phyloP scores from a whole-genome alignment of 2,329 filamentous ascomycete species.

The Malbranchea cinnamomea region DNA sequence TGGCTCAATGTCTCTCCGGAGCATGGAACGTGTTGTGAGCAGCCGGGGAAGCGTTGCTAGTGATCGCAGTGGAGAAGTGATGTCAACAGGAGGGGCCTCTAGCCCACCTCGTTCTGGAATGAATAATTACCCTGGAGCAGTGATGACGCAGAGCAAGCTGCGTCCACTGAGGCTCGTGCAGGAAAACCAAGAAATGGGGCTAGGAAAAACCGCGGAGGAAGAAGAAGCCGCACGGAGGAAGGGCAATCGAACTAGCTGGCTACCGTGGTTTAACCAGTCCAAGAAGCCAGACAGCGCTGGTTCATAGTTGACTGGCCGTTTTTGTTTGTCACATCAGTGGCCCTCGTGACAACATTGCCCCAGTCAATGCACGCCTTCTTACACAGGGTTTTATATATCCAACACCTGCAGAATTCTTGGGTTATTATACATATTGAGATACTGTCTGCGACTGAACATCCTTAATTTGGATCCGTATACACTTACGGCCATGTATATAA shows the following conservation, averaged over 20 bases:
- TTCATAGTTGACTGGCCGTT: no score
- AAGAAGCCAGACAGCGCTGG: no score
- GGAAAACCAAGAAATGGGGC: constrained; percentile 44
- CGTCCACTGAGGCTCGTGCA: constrained; percentile 76
- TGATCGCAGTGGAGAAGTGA: constrained; percentile 31
- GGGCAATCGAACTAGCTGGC: constrained; percentile 33
- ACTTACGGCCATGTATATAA: no score
- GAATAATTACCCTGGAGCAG: constrained; percentile 52
- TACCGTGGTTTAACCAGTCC: constrained; percentile 31
- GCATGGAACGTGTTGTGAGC: constrained; percentile 38
- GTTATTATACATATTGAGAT: no score
- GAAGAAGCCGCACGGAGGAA: constrained; percentile 31
- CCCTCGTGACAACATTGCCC: no score
- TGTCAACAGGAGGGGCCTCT: constrained; percentile 31
- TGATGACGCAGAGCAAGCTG: constrained; percentile 55
- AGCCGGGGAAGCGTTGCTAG: constrained; percentile 49
- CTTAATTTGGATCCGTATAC: no score
- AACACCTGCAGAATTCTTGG: no score
- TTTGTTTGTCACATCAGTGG: no score
- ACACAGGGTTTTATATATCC: no score
- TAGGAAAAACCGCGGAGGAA: constrained; percentile 27
- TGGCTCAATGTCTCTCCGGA: constrained; percentile 34
- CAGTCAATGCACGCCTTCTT: no score
- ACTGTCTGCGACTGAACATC: no score
- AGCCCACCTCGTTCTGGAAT: constrained; percentile 50